These are phyloP conservation scores for Nothopassalora personata DNA, from an alignment of 2,329 filamentous ascomycete genomes.

Conservation along the genomic window DNA sequence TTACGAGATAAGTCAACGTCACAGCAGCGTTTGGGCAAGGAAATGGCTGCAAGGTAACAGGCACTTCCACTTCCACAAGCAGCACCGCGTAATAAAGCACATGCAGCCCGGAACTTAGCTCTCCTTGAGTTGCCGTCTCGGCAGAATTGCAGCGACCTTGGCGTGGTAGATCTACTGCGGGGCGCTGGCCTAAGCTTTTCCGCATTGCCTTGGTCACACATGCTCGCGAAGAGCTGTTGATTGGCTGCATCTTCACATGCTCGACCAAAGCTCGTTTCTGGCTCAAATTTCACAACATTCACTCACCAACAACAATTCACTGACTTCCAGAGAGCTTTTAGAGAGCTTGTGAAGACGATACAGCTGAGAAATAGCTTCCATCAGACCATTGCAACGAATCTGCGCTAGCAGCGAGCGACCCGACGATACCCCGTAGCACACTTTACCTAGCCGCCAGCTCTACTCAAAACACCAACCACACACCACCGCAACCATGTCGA, in stretches of 20 bases:
- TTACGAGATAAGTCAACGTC: background rate
- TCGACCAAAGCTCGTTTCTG: background rate
- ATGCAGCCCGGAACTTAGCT: background rate
- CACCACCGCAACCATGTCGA: constrained; percentile 84
- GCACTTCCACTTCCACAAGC: background rate
- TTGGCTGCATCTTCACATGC: background rate
- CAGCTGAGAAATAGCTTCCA: too few species aligned
- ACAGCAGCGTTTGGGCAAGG: background rate
- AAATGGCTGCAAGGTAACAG: background rate
- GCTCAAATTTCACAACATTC: background rate
- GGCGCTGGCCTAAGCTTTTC: background rate
- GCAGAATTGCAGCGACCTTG: background rate
- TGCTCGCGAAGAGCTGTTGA: background rate
- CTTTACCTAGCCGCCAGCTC: background rate
- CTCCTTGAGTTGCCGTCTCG: background rate
- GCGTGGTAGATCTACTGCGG: background rate
- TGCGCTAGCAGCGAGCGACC: background rate
- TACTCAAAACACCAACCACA: constrained; percentile 7
- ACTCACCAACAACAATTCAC: background rate
- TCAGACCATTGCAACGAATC: too few species aligned
- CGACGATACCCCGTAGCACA: background rate
- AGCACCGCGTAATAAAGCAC: background rate
- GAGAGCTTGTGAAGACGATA: background rate
- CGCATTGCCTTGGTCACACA: background rate
- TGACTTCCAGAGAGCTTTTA: background rate